Evolutionary conservation across 768 basidiomycete species (phyloP).

Genomic region (Lanmaoa rubissima): DNA sequence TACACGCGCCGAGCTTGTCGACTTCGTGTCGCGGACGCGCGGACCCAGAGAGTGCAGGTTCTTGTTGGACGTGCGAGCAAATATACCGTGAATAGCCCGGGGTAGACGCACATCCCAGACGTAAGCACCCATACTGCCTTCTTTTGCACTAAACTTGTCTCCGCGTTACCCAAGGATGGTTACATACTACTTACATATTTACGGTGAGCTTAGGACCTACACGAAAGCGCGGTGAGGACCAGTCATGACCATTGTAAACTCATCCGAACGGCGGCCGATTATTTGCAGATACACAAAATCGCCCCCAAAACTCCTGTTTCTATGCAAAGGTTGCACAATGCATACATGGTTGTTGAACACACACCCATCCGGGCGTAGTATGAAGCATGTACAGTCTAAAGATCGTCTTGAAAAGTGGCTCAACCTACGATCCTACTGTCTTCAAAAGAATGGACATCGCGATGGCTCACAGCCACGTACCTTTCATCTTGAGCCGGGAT

Average conservation of each 20-base stretch:
- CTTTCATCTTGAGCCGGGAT: background rate
- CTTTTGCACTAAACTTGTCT: background rate
- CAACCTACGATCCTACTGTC: background rate
- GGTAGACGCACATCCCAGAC: no score
- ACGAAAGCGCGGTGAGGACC: background rate
- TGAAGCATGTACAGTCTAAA: background rate
- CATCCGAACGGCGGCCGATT: no score
- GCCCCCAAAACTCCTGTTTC: no score
- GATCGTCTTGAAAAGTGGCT: background rate
- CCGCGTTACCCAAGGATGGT: background rate
- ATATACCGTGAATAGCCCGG: background rate
- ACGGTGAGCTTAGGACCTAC: background rate
- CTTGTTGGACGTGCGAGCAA: background rate
- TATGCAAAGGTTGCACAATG: no score
- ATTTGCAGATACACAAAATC: background rate
- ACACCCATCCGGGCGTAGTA: background rate
- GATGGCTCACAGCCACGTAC: constrained; percentile 1
- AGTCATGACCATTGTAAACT: no score
- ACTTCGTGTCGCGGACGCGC: background rate
- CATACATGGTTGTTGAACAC: no score
- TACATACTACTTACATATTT: background rate
- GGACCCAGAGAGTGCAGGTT: background rate
- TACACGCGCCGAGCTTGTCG: no score
- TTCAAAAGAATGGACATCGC: background rate
- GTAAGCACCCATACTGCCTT: background rate